Evolutionary conservation across 2,329 filamentous ascomycete species (phyloP).

Genomic region (Alternaria incomplexa): DNA sequence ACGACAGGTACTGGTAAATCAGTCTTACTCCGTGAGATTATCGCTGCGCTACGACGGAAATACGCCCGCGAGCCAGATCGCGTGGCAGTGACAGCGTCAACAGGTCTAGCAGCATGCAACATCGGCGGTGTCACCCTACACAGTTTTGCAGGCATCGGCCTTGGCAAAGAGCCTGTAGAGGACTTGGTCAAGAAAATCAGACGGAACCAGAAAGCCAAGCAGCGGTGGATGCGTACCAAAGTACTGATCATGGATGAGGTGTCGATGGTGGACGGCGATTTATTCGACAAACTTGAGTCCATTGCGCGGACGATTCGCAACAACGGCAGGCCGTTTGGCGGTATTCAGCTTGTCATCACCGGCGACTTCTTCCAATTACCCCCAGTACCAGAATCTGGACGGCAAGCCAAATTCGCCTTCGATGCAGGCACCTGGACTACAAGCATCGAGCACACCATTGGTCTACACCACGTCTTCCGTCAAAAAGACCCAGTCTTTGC

Average conservation of each 20-base stretch:
- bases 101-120: constrained; percentile 93
- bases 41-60: constrained; percentile 78
- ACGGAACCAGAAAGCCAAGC: constrained; percentile 84
- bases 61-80: constrained; percentile 78
- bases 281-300: constrained; percentile 94
- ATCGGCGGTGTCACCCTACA: constrained; percentile 95
- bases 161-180: constrained; percentile 86
- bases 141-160: constrained; percentile 92
- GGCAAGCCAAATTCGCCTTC: constrained; percentile 86
- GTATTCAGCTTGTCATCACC: constrained; percentile 93
- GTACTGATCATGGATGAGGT: constrained; percentile 92
- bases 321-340: constrained; percentile 91
- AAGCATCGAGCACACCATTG: constrained; percentile 93
- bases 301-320: constrained; percentile 86
- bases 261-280: constrained; percentile 96
- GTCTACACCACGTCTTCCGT: constrained; percentile 93
- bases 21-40: constrained; percentile 91
- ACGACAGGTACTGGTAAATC: constrained; percentile 83
- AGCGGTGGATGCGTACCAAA: constrained; percentile 86
- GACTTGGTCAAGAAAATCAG: constrained; percentile 89
- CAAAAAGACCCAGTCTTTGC: constrained; percentile 92
- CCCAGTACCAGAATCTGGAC: constrained; percentile 81
- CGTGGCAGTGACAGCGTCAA: constrained; percentile 93
- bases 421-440: constrained; percentile 91
- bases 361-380: constrained; percentile 98